Conservation (phyloP, 139 green algal genomes). For the Nannochloris sp. region DNA sequence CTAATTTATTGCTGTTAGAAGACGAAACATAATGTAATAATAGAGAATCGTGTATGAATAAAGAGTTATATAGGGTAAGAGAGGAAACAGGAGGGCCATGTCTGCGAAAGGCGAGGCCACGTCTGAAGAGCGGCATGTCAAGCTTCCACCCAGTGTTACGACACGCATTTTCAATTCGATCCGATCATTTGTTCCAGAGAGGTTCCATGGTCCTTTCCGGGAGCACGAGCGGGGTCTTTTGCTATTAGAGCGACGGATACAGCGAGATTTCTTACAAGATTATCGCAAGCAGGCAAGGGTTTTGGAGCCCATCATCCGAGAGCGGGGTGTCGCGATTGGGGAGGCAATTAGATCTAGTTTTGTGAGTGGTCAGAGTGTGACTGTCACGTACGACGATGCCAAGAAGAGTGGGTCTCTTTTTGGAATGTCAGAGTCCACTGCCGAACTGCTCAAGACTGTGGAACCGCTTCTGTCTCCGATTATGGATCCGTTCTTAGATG, state of each 20-base stretch:
- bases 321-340: slow-evolving; percentile 14
- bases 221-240: slow-evolving; percentile 12
- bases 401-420: not conserved
- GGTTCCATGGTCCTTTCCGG: not conserved
- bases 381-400: slow-evolving; percentile 12
- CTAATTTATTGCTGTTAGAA: slow-evolving; percentile 84
- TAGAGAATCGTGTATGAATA: not conserved
- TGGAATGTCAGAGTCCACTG: not conserved
- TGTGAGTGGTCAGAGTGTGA: not conserved
- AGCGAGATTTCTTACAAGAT: slow-evolving; percentile 16
- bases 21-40: slow-evolving; percentile 62
- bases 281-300: slow-evolving; percentile 11
- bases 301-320: slow-evolving; percentile 20
- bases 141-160: not conserved
- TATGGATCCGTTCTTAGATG: slow-evolving; percentile 25
- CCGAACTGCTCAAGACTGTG: slow-evolving; percentile 7
- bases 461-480: slow-evolving; percentile 25
- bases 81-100: slow-evolving; percentile 57
- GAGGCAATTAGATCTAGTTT: slow-evolving; percentile 10
- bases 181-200: not conserved
- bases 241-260: slow-evolving; percentile 14
- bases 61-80: not conserved
- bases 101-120: too few species aligned
- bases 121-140: too few species aligned
- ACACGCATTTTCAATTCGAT: not conserved